Base-by-base conservation (phyloP, 768 basidiomycete genomes). In the Butyriboletus loyo region DNA sequence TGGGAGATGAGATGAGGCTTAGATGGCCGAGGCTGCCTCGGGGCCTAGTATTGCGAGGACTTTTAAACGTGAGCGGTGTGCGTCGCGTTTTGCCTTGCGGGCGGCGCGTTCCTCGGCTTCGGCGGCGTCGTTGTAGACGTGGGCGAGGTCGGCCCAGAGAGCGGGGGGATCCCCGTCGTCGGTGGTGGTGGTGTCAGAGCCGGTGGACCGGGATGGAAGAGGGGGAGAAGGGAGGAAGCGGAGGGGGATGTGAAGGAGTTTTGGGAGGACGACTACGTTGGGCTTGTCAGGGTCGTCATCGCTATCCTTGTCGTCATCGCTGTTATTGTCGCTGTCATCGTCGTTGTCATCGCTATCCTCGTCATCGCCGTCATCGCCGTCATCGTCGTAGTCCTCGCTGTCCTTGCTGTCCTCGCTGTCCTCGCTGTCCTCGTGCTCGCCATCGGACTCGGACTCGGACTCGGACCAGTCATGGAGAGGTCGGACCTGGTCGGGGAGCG, bases 61-160 rank as follows among this genome's bases (percentile, higher is more conserved):
- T 40, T 54, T 62, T 2, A 39, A 6, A 35, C 40, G 60, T 1
- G 60, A 58, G 24, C 59, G 48, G 17, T 25, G 13, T 5, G 44
- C 44, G 39, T 52, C 43, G 41, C 60, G 60, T 50, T n/a, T 50
- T 0, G 39, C 55, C 28, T 43, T 63, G 49, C 46, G 52, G 3
- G 36, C 50, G 0, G 38, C 46, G 17, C 21, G 47, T 35, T 63
- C 61, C 1, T 58, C 37, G 1, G 37, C 46, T 14, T 52, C 50
- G 24, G 35, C 34, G 1, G 35, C 2, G 28, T 48, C 25, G 25
- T 56, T 19, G 39, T 38, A 38, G 27, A 7, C 21, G 7, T 36
- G 27, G 24, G 53, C 53, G 37, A 54, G 25, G 39, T 35, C 46
- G 34, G 22, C 27, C 54, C 38, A 41, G 4, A 15, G 22, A 15